A percentile compares a stretch with the other conserved stretches of the same genome.
Evolutionary conservation across 2,329 filamentous ascomycete species (phyloP).

Genomic region (Fusarium drepaniforme): DNA sequence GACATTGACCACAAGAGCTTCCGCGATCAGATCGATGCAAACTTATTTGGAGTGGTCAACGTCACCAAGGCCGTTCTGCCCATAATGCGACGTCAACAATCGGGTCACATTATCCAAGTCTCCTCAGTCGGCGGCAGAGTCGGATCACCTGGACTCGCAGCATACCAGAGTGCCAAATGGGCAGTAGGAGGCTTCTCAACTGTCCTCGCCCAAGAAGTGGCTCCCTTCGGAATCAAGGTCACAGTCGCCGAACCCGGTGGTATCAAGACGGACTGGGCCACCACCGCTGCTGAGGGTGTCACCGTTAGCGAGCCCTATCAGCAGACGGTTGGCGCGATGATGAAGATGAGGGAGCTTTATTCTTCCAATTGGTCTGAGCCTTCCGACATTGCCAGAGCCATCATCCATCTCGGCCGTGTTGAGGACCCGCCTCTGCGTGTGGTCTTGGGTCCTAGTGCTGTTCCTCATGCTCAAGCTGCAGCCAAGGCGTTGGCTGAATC

Average conservation of each 20-base stretch:
- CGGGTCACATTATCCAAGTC: constrained; percentile 54
- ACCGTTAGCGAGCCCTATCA: constrained; percentile 51
- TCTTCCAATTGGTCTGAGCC: constrained; percentile 22
- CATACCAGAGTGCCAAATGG: constrained; percentile 56
- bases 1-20: constrained; percentile 61
- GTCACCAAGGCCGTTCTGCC: constrained; percentile 60
- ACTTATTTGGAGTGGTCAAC: constrained; percentile 69
- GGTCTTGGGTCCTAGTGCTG: constrained; percentile 47
- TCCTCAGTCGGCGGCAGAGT: constrained; percentile 53
- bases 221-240: constrained; percentile 53
- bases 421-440: constrained; percentile 48
- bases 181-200: constrained; percentile 54
- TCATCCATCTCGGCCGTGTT: constrained; percentile 43
- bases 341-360: constrained; percentile 7
- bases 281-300: constrained; percentile 41
- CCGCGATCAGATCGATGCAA: constrained; percentile 67
- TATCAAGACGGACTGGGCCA: constrained; percentile 56
- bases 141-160: constrained; percentile 48
- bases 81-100: constrained; percentile 47
- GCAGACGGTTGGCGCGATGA: constrained; percentile 49
- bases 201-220: constrained; percentile 50
- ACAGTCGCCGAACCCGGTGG: constrained; percentile 56
- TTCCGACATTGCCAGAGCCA: constrained; percentile 44
- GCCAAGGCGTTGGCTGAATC: constrained; percentile 41
- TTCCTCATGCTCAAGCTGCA: constrained; percentile 36